Evolutionary conservation across 2,329 filamentous ascomycete genomes (phyloP), one percentile per base, ranked within the genome.

Genomic region (Nemania sp.): DNA sequence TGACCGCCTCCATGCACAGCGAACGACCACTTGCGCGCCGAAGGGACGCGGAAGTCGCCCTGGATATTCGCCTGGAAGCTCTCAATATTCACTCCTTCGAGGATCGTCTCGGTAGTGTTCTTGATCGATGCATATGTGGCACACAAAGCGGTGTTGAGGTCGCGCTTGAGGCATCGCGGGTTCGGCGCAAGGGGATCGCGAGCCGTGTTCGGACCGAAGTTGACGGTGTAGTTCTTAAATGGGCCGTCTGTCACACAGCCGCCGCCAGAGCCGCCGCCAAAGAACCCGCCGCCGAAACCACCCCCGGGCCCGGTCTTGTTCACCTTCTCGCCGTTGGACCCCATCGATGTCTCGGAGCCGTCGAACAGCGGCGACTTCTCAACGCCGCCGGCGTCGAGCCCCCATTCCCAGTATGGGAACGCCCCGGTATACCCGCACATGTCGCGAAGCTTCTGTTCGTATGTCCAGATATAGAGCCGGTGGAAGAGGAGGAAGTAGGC

Each of bases 211-310:
- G 73, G 72, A 0, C 74, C 74, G 37, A 77, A 63, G 57, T 72
- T 73, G 15, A 74, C 68, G 0, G 64, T 70, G 61, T 73, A 71
- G 61, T 73, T 72, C 22, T 63, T 61, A 15, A 81, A 73, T 1
- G 80, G 80, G 0, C 79, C 79, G 1, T 64, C 68, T 6, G 65
- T 66, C 0, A 83, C 69, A 63, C 80, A 83, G 2, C 81, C 81
- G 33, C 81, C 81, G 12, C 81, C 81, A 0, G 71, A 69, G 9
- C 77, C 80, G 0, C 75, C 70, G 0, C 75, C 73, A 14, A 77
- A 52, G 60, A 72, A 64, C 11, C 39, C 9, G 37, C 37, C 9
- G 34, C 40, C 50, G 28, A 9, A 9, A 12, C 36, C 9, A 39
- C 33, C 44, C 1, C 71, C 62, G 9, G 34, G 6, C 44, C 39